Evolutionary conservation across 2,329 filamentous ascomycete species (phyloP).

Genomic region (Ophiostoma sp.): DNA sequence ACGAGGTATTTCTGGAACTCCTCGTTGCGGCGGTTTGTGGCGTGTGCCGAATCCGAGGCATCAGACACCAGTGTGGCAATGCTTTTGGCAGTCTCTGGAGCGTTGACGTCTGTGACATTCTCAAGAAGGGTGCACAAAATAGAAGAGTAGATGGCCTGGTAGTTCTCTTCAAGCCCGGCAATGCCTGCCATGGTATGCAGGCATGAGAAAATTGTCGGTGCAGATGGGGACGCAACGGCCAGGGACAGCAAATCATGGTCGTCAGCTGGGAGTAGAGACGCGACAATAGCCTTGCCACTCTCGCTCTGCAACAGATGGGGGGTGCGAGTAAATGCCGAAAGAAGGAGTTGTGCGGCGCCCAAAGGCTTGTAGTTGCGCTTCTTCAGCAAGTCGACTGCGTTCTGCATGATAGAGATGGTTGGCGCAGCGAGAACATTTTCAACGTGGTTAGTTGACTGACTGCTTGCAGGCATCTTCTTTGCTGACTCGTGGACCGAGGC

Average conservation of each 20-base stretch:
- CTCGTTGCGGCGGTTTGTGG: conserved; percentile 37
- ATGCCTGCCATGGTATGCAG: conserved; percentile 52
- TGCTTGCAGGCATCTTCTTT: conserved; percentile 17
- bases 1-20: conserved; percentile 47
- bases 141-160: conserved; percentile 29
- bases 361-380: conserved; percentile 54
- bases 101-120: conserved; percentile 13
- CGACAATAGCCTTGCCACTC: conserved; percentile 35
- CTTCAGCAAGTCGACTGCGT: conserved; percentile 40
- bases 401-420: conserved; percentile 33
- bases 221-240: conserved; percentile 64
- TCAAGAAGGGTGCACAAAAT: conserved; percentile 42
- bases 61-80: conserved; percentile 47
- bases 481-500: conserved; percentile 39
- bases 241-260: conserved; percentile 51
- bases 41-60: conserved; percentile 34
- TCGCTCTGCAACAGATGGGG: conserved; percentile 39
- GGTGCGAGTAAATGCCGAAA: conserved; percentile 39
- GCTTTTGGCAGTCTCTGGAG: conserved; percentile 33
- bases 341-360: conserved; percentile 47
- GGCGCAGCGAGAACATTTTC: conserved; percentile 30
- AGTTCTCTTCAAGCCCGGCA: conserved; percentile 36
- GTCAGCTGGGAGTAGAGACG: conserved; percentile 45
- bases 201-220: conserved; percentile 59
- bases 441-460: conserved; percentile 17